Percentiles rank a stretch among this genome's conserved stretches.
phyloP scores from a whole-genome alignment of 768 basidiomycete species.

The Serendipita indica region DNA sequence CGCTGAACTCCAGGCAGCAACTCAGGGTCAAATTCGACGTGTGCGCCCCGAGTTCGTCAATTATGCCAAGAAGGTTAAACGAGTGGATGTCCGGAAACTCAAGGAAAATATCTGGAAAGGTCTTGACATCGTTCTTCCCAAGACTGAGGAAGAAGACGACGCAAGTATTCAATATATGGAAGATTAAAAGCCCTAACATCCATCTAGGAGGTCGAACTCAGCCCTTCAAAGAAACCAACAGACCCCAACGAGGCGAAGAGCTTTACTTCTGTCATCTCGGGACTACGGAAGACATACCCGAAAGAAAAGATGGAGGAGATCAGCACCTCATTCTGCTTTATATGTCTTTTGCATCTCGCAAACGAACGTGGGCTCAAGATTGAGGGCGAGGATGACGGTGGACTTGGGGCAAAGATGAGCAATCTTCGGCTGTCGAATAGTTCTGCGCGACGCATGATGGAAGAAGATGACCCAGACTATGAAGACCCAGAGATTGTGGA shows the following conservation, averaged over 20 bases:
- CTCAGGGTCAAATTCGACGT: conserved; percentile 59
- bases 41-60: conserved; percentile 80
- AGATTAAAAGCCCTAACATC: no score
- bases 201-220: no score
- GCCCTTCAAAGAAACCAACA: conserved; percentile 24
- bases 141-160: conserved; percentile 30
- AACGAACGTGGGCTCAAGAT: conserved; percentile 92
- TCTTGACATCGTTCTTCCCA: conserved; percentile 56
- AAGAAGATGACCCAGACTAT: conserved; percentile 19
- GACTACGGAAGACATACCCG: conserved; percentile 71
- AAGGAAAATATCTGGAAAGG: conserved; percentile 98
- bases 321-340: conserved; percentile 98
- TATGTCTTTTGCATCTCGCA: conserved; percentile 88
- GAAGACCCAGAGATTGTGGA: conserved; percentile 16
- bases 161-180: conserved; percentile 26
- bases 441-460: conserved; percentile 10
- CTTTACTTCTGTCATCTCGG: conserved; percentile 70
- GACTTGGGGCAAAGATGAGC: conserved; percentile 9
- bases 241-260: conserved; percentile 51
- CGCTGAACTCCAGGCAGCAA: conserved; percentile 66
- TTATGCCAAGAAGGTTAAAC: conserved; percentile 88
- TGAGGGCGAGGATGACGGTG: conserved; percentile 24
- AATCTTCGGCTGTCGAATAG: neutral
- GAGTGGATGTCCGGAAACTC: conserved; percentile 89
- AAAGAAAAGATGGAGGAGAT: conserved; percentile 93